Evolutionary conservation across 345 rosid species (phyloP).

Genomic region (Euphorbia peplus): DNA sequence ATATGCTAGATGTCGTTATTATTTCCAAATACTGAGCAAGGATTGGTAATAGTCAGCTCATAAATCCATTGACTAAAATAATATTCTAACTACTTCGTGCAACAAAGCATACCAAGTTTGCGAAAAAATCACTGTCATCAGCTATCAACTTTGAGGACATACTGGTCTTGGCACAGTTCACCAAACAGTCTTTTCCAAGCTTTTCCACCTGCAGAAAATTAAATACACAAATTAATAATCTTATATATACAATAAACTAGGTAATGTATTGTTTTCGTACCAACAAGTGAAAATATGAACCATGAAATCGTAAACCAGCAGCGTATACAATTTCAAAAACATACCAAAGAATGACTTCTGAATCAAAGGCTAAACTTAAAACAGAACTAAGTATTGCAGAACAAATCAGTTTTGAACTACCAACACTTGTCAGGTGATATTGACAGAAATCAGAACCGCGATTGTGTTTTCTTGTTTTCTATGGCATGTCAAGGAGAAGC

Average conservation of each 20-base stretch:
- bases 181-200: slow-evolving; percentile 83
- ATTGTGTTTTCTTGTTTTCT: not conserved
- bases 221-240: not conserved
- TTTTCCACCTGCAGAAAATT: slow-evolving; percentile 67
- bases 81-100: not conserved
- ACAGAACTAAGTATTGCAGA: not conserved
- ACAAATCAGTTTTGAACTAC: not conserved
- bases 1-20: no score
- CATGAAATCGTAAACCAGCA: not conserved
- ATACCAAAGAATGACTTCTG: not conserved
- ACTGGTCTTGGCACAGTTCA: slow-evolving; percentile 96
- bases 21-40: not conserved
- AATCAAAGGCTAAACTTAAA: not conserved
- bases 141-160: slow-evolving; percentile 97
- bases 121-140: slow-evolving; percentile 87
- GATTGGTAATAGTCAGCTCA: not conserved
- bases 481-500: not conserved
- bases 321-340: not conserved
- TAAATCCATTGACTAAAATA: no score
- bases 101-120: slow-evolving; percentile 65
- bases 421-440: not conserved
- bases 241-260: not conserved
- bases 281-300: not conserved
- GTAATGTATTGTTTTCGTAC: not conserved
- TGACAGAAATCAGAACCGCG: not conserved